These are phyloP conservation scores for Epichloe sp. DNA, from an alignment of 2,329 filamentous ascomycete species.

Conservation along the genomic window DNA sequence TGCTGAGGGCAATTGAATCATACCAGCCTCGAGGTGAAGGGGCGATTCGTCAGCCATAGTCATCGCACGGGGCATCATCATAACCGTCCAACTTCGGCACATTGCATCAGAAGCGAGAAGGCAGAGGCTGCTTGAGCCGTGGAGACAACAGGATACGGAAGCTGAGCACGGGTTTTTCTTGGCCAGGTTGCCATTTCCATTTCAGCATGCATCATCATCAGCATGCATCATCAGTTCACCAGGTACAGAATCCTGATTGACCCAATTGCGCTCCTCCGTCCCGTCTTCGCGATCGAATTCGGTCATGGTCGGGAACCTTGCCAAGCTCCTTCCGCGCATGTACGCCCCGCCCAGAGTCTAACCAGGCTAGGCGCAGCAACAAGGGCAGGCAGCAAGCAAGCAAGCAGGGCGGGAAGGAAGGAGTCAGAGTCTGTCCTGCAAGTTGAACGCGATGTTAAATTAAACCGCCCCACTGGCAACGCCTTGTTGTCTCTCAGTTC, in stretches of 20 bases:
- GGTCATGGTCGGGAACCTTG: neutral
- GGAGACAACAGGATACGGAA: neutral
- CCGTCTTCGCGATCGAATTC: slow-evolving; percentile 2
- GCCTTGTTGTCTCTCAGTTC: neutral
- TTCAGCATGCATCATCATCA: neutral
- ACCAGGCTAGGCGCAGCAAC: neutral
- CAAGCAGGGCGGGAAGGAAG: too few species aligned
- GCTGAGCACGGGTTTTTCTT: too few species aligned
- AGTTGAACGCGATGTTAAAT: neutral
- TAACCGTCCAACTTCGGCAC: neutral
- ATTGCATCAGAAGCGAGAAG: neutral
- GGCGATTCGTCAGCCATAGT: neutral
- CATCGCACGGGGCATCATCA: neutral
- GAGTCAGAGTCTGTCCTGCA: too few species aligned
- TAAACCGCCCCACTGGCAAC: neutral
- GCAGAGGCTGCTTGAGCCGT: neutral
- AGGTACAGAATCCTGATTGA: neutral
- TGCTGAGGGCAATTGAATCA: too few species aligned
- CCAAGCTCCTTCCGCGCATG: neutral
- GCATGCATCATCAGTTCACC: neutral
- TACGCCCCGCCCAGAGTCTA: neutral
- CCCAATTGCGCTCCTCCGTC: neutral
- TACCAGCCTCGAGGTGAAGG: too few species aligned
- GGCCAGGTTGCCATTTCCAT: too few species aligned
- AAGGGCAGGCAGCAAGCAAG: neutral